Conservation (phyloP, 768 basidiomycete genomes). For the Mycena floridula region DNA sequence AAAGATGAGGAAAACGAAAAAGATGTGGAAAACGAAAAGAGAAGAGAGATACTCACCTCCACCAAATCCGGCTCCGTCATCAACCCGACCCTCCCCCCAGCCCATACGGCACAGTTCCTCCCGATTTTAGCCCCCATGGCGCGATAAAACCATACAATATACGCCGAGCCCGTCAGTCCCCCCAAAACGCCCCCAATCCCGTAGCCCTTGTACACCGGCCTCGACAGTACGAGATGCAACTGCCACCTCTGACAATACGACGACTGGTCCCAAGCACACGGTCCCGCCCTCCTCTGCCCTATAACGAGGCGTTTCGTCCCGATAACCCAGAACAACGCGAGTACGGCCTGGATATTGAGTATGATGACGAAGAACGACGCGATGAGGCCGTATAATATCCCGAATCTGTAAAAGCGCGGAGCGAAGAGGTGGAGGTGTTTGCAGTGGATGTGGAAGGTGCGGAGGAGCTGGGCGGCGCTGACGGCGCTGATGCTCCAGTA, state of each 20-base stretch:
- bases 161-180: conserved; percentile 32
- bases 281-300: conserved; percentile 30
- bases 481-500: conserved; percentile 24
- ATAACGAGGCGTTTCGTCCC: conserved; percentile 37
- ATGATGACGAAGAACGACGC: conserved; percentile 30
- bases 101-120: conserved; percentile 32
- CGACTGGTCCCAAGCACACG: conserved; percentile 40
- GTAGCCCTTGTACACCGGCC: conserved; percentile 32
- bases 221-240: conserved; percentile 33
- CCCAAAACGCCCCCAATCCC: conserved; percentile 35
- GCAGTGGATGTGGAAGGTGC: conserved; percentile 24
- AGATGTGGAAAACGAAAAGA: too few relatives aligned
- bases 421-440: conserved; percentile 25
- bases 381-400: conserved; percentile 32
- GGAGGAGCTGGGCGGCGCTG: conserved; percentile 19
- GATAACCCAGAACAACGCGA: conserved; percentile 35
- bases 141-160: conserved; percentile 39
- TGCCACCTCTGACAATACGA: conserved; percentile 46
- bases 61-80: conserved; percentile 46
- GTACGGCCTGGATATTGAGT: conserved; percentile 30
- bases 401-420: conserved; percentile 32
- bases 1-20: neutral
- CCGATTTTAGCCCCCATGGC: conserved; percentile 40
- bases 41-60: too few relatives aligned
- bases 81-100: conserved; percentile 32